Conservation (phyloP, 495 filamentous ascomycete genomes). For the Trichodelitschia bisporula region DNA sequence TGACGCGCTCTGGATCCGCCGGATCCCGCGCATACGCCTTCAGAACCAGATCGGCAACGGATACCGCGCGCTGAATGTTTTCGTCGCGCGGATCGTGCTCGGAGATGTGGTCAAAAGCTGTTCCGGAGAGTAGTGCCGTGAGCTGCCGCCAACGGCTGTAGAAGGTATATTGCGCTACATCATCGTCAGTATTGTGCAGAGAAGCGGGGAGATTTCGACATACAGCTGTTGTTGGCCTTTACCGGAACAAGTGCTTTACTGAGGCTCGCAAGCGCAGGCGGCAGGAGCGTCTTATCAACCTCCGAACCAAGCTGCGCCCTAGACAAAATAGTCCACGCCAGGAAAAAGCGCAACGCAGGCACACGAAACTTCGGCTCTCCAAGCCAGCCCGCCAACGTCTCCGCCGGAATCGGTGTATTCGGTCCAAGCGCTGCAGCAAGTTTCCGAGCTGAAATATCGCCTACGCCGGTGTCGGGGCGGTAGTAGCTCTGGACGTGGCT, state of each 20-base stretch:
- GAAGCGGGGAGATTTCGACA: no score
- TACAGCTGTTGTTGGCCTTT: no score
- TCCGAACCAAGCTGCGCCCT: constrained; percentile 5
- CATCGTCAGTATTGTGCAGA: constrained; percentile 4
- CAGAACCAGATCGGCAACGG: constrained; percentile 9
- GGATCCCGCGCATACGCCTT: constrained; percentile 8
- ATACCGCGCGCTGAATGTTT: constrained; percentile 6
- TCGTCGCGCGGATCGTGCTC: constrained; percentile 8
- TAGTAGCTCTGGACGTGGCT: constrained; percentile 20
- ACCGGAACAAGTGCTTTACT: no score
- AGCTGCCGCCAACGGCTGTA: constrained; percentile 14
- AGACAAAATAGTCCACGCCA: constrained; percentile 13
- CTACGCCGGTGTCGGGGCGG: constrained; percentile 5
- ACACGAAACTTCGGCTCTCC: constrained; percentile 9
- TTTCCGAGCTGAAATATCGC: constrained; percentile 6
- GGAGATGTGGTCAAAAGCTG: constrained; percentile 1
- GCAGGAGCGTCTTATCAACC: constrained; percentile 10
- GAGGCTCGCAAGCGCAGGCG: constrained; percentile 9
- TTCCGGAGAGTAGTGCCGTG: constrained; percentile 7
- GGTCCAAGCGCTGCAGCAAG: constrained; percentile 7
- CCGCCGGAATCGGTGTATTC: constrained; percentile 6
- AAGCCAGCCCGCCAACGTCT: constrained; percentile 10
- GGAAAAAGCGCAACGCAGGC: constrained; percentile 10
- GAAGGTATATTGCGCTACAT: constrained; percentile 7
- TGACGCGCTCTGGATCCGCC: constrained; percentile 7